Base-by-base conservation (phyloP, 1,139 yeast species). In the Suhomyces panamericanus region DNA sequence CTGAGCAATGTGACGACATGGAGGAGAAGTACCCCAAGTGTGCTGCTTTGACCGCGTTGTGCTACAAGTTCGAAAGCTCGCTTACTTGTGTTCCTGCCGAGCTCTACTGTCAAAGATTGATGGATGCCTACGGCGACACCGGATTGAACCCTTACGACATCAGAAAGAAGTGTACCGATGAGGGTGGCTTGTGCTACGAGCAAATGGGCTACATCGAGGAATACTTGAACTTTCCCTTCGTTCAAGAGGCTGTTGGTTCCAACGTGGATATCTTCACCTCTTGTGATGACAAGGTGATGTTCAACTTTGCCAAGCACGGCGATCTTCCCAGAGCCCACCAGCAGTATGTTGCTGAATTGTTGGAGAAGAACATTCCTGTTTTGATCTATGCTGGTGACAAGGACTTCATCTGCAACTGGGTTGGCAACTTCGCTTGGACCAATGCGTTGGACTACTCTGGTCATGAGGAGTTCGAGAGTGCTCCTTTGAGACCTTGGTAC, bases 61-160 rank as follows among this genome's bases (percentile, higher is more conserved):
- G 93, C 60, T 82, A 82, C 63, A 57, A 65, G 33, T 54, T 70
- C 31, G 75, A 70, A 52, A 67, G 58, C 44, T 70, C 73, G 3
- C 61, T 75, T 46, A 65, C 81, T 1, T 81, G 87, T 66, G 70
- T 78, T 15, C 83, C 84, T 6, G 82, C 85, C 1, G 62, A 63
- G 29, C 50, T 75, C 14, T 80, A 77, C 60, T 65, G 67, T 62
- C 52, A 47, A 10, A 30, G 15, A 26, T 71, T 80, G 59, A 62
- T 74, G 62, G 73, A 68, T 2, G 85, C 87, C 10, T 81, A 77
- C 56, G 66, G 62, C 34, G 70, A 75, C 34, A 82, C 87, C 2
- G 86, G 87, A 4, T 70, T 80, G 58, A 86, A 85, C 60, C 78
- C 77, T 29, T 86, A 85, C 59, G 95, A 86, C 59, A 80, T 86